These are phyloP conservation scores for Neckera pumila DNA, from an alignment of 225 moss, liverwort and hornwort species.

Conservation along the genomic window DNA sequence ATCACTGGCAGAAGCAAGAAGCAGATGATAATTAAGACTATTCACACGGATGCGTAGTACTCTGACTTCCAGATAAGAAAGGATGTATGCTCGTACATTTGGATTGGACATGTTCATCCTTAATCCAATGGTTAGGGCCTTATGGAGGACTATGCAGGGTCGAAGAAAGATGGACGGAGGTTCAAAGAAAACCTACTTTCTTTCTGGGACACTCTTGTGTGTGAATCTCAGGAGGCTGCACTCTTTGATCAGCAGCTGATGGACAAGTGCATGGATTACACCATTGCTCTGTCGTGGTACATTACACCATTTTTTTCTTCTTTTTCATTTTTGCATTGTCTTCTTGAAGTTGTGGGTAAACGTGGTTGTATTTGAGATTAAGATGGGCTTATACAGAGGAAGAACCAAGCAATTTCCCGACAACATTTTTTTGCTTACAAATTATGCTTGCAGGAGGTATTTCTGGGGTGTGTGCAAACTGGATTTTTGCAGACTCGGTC, in stretches of 20 bases:
- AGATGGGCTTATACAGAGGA: background rate
- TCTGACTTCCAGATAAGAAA: background rate
- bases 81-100: background rate
- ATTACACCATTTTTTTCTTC: background rate
- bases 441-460: background rate
- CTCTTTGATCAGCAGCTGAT: slow-evolving; percentile 96
- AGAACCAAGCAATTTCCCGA: background rate
- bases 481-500: background rate
- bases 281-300: slow-evolving; percentile 92
- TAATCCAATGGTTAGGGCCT: slow-evolving; percentile 57
- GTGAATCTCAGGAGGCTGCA: slow-evolving; percentile 83
- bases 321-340: background rate
- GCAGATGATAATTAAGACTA: background rate
- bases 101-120: slow-evolving; percentile 14
- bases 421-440: background rate
- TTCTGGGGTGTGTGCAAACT: background rate
- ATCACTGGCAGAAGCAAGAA: background rate
- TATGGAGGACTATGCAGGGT: slow-evolving; percentile 70
- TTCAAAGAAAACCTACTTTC: slow-evolving; percentile 78
- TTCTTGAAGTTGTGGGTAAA: background rate
- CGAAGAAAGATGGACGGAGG: slow-evolving; percentile 81
- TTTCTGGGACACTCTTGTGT: slow-evolving; percentile 85
- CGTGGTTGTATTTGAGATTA: background rate
- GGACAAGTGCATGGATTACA: slow-evolving; percentile 98
- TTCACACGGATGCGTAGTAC: background rate